These are phyloP conservation scores for Microbotryum scabiosae DNA, from an alignment of 1,284 basidiomycete species.

Conservation along the genomic window DNA sequence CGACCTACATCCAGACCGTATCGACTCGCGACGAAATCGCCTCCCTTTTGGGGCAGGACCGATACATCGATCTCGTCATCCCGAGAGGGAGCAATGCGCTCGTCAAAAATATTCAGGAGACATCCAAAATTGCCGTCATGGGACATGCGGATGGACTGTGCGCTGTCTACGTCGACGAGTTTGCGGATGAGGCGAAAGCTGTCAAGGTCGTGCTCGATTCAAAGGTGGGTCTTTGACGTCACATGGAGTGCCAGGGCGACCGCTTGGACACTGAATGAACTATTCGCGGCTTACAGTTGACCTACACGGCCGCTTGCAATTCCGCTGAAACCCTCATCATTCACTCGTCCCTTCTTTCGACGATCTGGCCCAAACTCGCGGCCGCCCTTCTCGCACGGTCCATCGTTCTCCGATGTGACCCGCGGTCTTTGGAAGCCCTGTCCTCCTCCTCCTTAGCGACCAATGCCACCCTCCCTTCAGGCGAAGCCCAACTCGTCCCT, in stretches of 20 bases:
- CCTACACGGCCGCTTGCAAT: constrained; percentile 97
- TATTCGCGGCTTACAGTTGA: constrained; percentile 51
- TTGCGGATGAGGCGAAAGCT: constrained; percentile 68
- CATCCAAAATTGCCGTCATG: constrained; percentile 93
- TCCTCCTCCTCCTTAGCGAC: constrained; percentile 36
- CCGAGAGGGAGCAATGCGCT: constrained; percentile 89
- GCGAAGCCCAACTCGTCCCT: constrained; percentile 35
- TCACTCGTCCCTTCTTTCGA: constrained; percentile 60
- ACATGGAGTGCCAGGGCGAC: not conserved
- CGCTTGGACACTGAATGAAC: too few relatives aligned
- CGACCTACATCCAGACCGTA: constrained; percentile 80
- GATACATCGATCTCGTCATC: constrained; percentile 93
- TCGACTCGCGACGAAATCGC: constrained; percentile 89
- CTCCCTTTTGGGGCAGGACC: constrained; percentile 72
- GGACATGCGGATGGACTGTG: constrained; percentile 97
- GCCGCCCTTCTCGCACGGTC: constrained; percentile 57
- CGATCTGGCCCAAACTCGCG: constrained; percentile 73
- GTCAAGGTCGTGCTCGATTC: constrained; percentile 76
- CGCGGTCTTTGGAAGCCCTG: constrained; percentile 51
- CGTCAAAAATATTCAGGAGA: constrained; percentile 79
- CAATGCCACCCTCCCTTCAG: constrained; percentile 33
- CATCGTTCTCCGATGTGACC: constrained; percentile 75
- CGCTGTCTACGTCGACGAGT: constrained; percentile 76
- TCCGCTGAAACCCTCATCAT: constrained; percentile 82
- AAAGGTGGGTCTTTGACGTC: constrained; percentile 54